phyloP scores from a whole-genome alignment of 1,139 yeast genomes.

The Geotrichum fermentans region DNA sequence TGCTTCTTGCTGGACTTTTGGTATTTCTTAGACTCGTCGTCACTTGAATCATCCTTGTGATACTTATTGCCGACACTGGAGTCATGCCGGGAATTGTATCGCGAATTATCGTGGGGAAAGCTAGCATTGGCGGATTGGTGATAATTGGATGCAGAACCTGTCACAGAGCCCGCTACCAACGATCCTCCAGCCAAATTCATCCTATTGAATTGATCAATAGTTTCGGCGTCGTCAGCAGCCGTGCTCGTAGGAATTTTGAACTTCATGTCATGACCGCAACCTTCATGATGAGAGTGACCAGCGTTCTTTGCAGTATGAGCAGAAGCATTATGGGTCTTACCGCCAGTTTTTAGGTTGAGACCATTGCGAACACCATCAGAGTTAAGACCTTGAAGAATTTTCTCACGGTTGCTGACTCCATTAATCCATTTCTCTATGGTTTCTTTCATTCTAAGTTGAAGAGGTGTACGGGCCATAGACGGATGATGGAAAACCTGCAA shows the following conservation, averaged over 20 bases:
- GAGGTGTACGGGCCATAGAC: slow-evolving; percentile 22
- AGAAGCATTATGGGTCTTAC: not conserved
- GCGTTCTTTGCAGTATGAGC: not conserved
- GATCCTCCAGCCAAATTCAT: slow-evolving; percentile 1
- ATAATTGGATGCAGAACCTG: not conserved
- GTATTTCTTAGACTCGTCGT: not conserved
- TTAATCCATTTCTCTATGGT: slow-evolving; percentile 25
- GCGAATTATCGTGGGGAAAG: not conserved
- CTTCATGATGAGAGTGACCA: slow-evolving; percentile 15
- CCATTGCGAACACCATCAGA: slow-evolving; percentile 28
- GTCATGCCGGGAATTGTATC: not conserved
- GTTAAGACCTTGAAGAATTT: slow-evolving; percentile 23
- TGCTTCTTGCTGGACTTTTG: not conserved
- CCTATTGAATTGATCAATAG: not conserved
- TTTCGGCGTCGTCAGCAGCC: slow-evolving; percentile 1
- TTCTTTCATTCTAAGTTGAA: slow-evolving; percentile 25
- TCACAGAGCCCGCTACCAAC: not conserved
- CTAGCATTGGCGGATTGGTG: not conserved
- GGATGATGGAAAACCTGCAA: slow-evolving; percentile 30
- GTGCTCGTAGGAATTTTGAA: slow-evolving; percentile 14
- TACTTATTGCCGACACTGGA: not conserved
- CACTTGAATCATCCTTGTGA: not conserved
- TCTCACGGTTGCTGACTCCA: slow-evolving; percentile 18
- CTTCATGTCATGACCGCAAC: slow-evolving; percentile 18
- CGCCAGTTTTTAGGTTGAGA: slow-evolving; percentile 12